Percentiles rank a stretch among this genome's conserved stretches.
These are phyloP conservation scores for Deakozyma indianensis DNA, from an alignment of 805 yeast genomes.

Conservation along the genomic window DNA sequence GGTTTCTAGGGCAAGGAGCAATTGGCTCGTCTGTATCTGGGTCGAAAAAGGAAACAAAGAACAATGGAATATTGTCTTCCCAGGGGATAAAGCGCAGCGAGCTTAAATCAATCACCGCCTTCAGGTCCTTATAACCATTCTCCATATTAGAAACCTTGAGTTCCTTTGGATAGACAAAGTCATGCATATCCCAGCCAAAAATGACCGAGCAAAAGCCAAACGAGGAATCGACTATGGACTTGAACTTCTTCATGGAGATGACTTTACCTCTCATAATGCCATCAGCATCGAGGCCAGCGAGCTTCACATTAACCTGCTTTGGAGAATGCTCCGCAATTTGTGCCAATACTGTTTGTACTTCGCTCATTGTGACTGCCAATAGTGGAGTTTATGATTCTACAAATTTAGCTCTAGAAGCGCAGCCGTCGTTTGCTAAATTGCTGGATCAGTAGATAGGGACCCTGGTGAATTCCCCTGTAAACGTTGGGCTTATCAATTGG, in stretches of 20 bases:
- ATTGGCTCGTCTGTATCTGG: conserved; percentile 12
- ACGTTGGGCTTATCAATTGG: too few species aligned
- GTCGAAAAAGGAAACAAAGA: conserved; percentile 16
- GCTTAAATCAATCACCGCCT: conserved; percentile 15
- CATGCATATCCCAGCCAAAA: conserved; percentile 24
- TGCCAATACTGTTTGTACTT: background rate
- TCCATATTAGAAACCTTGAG: conserved; percentile 15
- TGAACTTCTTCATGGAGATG: conserved; percentile 18
- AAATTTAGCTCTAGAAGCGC: background rate
- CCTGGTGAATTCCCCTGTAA: too few species aligned
- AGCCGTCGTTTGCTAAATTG: too few species aligned
- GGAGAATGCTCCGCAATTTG: background rate
- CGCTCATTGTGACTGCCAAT: conserved; percentile 4
- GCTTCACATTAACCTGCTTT: conserved; percentile 10
- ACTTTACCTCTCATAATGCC: conserved; percentile 23
- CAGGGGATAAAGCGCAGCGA: conserved; percentile 16
- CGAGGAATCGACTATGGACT: conserved; percentile 11
- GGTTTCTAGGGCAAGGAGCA: conserved; percentile 20
- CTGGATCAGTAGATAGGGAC: too few species aligned
- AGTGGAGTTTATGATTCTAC: background rate
- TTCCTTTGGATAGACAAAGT: conserved; percentile 15
- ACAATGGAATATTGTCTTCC: conserved; percentile 17
- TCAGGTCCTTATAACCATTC: conserved; percentile 19
- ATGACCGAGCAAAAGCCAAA: conserved; percentile 22
- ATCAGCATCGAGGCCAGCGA: conserved; percentile 23